Conservation (phyloP, 805 yeast genomes). For the Teunomyces lycoperdinae region DNA sequence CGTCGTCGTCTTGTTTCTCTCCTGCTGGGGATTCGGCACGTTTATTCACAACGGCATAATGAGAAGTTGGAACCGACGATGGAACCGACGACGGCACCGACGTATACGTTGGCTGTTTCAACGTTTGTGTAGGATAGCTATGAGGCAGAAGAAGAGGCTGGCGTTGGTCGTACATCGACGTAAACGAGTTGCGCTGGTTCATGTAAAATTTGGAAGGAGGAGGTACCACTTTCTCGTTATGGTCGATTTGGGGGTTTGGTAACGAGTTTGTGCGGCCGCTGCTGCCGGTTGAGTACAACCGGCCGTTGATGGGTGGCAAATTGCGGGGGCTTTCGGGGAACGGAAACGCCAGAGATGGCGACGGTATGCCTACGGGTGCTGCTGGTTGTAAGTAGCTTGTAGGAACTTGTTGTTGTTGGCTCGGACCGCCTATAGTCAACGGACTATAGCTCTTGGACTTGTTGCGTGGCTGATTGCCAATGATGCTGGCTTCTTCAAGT, state of each 20-base stretch:
- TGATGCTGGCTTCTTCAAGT: constrained; percentile 8
- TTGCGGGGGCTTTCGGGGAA: not conserved
- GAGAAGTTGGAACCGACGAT: not conserved
- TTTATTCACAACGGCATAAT: not conserved
- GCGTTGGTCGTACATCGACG: constrained; percentile 14
- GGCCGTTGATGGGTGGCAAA: not conserved
- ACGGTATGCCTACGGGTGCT: not conserved
- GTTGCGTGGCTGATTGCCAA: constrained; percentile 7
- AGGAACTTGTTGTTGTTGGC: not conserved
- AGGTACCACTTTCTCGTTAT: not conserved
- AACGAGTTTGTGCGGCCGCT: constrained; percentile 16
- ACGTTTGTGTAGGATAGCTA: not conserved
- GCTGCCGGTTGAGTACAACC: constrained; percentile 11
- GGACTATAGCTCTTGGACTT: constrained; percentile 17
- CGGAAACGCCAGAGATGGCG: not conserved
- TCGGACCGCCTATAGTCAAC: constrained; percentile 11
- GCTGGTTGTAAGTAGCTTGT: not conserved
- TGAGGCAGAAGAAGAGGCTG: constrained; percentile 3
- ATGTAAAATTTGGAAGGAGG: constrained; percentile 1
- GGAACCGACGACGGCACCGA: not conserved
- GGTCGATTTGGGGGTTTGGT: constrained; percentile 16
- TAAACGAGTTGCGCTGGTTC: constrained; percentile 19
- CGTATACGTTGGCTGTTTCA: constrained; percentile 1
- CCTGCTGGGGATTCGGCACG: no score
- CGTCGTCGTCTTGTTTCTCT: not conserved